Conservation (phyloP, 441 rosid genomes). For the Euphorbia schlechtendalii region DNA sequence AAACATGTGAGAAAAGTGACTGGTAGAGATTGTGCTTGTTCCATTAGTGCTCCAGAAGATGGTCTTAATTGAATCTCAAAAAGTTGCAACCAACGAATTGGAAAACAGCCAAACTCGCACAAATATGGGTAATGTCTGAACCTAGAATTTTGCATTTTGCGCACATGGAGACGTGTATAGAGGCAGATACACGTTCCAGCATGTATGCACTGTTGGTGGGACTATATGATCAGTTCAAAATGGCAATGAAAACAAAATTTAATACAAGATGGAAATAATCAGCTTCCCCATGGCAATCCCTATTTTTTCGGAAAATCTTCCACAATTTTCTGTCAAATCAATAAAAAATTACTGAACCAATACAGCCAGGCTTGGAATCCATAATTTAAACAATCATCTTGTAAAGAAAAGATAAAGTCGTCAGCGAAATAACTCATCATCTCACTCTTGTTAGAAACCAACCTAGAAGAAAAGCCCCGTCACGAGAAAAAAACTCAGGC, state of each 20-base stretch:
- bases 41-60: neutral
- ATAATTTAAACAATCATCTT: neutral
- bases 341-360: too few relatives aligned
- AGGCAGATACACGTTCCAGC: neutral
- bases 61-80: neutral
- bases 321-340: too few relatives aligned
- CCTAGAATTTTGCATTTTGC: neutral
- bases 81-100: neutral
- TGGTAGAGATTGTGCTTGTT: neutral
- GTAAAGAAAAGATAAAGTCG: too few relatives aligned
- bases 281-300: neutral
- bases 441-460: neutral
- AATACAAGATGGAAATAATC: neutral
- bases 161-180: neutral
- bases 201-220: neutral
- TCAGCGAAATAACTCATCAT: too few relatives aligned
- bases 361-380: neutral
- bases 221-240: neutral
- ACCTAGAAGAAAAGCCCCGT: neutral
- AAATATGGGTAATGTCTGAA: neutral
- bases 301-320: too few relatives aligned
- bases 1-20: slow-evolving; percentile 2
- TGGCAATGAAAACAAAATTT: neutral
- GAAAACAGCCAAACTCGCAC: neutral
- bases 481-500: neutral